Conservation (phyloP, 176 grass and related monocot species). For the Guadua angustifolia region DNA sequence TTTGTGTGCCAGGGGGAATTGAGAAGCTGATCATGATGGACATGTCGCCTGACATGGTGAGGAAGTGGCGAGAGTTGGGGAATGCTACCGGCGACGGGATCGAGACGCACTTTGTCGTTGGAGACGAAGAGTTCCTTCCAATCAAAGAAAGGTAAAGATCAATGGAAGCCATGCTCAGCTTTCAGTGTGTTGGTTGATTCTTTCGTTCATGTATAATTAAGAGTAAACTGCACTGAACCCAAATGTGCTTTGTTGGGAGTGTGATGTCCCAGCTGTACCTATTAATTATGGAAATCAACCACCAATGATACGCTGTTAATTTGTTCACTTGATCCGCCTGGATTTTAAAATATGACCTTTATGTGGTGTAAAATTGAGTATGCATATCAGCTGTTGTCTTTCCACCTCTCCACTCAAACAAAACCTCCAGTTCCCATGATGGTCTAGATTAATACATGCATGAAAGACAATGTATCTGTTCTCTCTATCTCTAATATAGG, state of each 20-base stretch:
- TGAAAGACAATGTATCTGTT: background rate
- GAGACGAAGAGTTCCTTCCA: slow-evolving; percentile 89
- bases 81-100: slow-evolving; percentile 35
- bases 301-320: background rate
- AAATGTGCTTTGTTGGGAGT: background rate
- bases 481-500: background rate
- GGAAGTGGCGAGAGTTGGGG: slow-evolving; percentile 62
- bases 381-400: background rate
- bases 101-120: slow-evolving; percentile 66
- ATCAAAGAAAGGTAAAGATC: slow-evolving; percentile 79
- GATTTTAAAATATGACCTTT: background rate
- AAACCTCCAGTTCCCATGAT: background rate
- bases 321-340: background rate
- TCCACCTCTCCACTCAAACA: background rate
- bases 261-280: background rate
- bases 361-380: background rate
- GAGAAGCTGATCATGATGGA: slow-evolving; percentile 97
- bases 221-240: background rate
- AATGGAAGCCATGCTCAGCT: background rate
- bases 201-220: background rate
- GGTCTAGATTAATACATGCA: background rate
- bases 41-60: slow-evolving; percentile 87
- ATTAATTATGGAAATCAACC: background rate
- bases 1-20: slow-evolving; percentile 70
- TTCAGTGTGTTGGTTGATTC: background rate